Evolutionary conservation across 331 rosid species (phyloP).

Genomic region (Malus hybrid): DNA sequence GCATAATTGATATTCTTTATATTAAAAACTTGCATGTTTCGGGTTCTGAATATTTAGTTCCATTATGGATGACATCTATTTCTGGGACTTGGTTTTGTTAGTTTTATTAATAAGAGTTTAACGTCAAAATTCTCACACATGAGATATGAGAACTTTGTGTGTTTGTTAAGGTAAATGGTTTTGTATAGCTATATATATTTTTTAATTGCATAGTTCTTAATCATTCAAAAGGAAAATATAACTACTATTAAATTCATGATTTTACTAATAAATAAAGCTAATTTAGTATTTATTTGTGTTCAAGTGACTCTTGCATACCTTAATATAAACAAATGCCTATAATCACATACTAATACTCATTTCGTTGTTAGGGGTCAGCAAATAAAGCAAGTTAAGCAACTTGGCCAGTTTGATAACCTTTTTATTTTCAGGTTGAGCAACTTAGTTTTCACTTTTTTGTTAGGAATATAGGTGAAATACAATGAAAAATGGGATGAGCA

Average conservation of each 20-base stretch:
- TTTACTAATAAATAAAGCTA: background rate
- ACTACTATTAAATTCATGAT: background rate
- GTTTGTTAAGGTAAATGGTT: background rate
- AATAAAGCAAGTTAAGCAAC: background rate
- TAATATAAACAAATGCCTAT: background rate
- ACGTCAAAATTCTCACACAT: background rate
- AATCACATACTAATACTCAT: background rate
- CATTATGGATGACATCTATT: background rate
- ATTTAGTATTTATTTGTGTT: background rate
- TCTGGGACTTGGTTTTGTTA: background rate
- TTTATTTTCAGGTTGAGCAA: background rate
- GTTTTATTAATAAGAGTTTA: background rate
- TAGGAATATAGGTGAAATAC: background rate
- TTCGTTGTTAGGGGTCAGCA: background rate
- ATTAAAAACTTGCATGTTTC: background rate
- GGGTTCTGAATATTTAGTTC: background rate
- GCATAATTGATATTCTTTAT: background rate
- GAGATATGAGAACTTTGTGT: background rate
- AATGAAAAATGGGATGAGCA: background rate
- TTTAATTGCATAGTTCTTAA: background rate
- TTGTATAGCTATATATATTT: background rate
- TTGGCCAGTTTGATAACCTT: background rate
- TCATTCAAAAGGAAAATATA: background rate
- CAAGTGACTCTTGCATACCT: background rate
- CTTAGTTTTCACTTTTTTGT: background rate